Percentiles rank a stretch among this genome's conserved stretches.
phyloP scores from a whole-genome alignment of 805 yeast species.

The Schizosaccharomyces cryophilus region DNA sequence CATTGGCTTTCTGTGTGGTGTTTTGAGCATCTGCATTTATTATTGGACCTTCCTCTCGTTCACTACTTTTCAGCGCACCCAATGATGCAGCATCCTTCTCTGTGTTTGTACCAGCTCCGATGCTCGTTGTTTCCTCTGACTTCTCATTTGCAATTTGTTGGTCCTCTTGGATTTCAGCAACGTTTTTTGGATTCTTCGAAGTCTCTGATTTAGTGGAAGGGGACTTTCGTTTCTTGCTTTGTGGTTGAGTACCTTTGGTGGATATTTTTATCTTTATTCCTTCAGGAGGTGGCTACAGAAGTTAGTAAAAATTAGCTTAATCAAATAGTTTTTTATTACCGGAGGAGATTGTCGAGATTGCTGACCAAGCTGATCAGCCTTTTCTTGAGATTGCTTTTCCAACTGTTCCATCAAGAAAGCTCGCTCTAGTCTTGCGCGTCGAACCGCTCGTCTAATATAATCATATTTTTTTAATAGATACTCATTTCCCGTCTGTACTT shows the following conservation, averaged over 20 bases:
- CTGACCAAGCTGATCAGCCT: not conserved
- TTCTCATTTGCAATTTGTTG: not conserved
- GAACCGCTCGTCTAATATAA: conserved; percentile 49
- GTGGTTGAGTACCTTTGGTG: not conserved
- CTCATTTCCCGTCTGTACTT: conserved; percentile 58
- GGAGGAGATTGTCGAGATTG: not conserved
- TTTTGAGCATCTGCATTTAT: not conserved
- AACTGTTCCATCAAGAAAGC: conserved; percentile 55
- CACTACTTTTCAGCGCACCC: too few relatives aligned
- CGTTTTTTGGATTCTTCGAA: not conserved
- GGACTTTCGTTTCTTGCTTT: not conserved
- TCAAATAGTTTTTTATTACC: not conserved
- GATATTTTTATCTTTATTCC: not conserved
- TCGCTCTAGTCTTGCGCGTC: conserved; percentile 62
- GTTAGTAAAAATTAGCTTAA: not conserved
- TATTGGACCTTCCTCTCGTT: too few relatives aligned
- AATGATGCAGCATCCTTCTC: not conserved
- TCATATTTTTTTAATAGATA: conserved; percentile 49
- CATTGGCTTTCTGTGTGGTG: not conserved
- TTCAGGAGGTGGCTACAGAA: not conserved
- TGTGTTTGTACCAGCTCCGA: not conserved
- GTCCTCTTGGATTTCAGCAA: too few relatives aligned
- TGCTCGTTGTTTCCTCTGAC: not conserved
- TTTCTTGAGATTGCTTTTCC: conserved; percentile 23
- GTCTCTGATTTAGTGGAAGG: not conserved